Conservation (phyloP, 2,329 filamentous ascomycete genomes). For the Xylaria sp. region DNA sequence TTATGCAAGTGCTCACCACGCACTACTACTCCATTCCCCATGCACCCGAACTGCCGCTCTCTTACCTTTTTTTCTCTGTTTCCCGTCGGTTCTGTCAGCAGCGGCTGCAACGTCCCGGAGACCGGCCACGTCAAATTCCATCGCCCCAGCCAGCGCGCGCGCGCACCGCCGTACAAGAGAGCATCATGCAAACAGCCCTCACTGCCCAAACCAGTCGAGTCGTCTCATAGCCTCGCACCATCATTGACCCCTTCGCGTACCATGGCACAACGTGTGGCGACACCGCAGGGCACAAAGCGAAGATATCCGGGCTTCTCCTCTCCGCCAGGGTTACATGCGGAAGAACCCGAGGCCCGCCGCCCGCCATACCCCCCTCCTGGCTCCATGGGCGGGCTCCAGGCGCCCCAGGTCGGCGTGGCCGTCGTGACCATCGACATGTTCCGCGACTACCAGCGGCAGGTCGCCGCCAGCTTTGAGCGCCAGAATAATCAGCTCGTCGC, state of each 20-base stretch:
- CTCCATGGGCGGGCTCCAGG: constrained; percentile 36
- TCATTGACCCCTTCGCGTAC: constrained; percentile 12
- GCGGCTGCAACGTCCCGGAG: constrained; percentile 20
- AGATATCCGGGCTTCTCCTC: constrained; percentile 36
- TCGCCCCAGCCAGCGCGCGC: constrained; percentile 1
- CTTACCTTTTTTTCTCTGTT: constrained; percentile 13
- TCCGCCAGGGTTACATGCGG: constrained; percentile 36
- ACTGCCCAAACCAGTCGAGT: constrained; percentile 8
- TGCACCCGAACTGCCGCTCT: constrained; percentile 33
- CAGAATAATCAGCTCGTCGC: constrained; percentile 28
- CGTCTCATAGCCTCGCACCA: constrained; percentile 25
- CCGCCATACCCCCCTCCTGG: constrained; percentile 34
- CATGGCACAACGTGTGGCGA: constrained; percentile 37
- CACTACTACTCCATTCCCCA: constrained; percentile 24
- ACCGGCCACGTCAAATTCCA: constrained; percentile 24
- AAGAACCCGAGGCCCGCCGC: constrained; percentile 35
- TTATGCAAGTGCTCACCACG: constrained; percentile 30
- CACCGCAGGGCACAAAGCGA: constrained; percentile 39
- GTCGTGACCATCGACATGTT: constrained; percentile 41
- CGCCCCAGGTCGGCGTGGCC: constrained; percentile 38
- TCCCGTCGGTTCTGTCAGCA: constrained; percentile 31
- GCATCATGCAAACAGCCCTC: constrained; percentile 29
- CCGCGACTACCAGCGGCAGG: constrained; percentile 37
- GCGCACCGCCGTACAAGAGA: constrained; percentile 17
- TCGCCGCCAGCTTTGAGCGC: constrained; percentile 30